Evolutionary conservation across 2,329 filamentous ascomycete species (phyloP).

Genomic region (Penicillium sp.): DNA sequence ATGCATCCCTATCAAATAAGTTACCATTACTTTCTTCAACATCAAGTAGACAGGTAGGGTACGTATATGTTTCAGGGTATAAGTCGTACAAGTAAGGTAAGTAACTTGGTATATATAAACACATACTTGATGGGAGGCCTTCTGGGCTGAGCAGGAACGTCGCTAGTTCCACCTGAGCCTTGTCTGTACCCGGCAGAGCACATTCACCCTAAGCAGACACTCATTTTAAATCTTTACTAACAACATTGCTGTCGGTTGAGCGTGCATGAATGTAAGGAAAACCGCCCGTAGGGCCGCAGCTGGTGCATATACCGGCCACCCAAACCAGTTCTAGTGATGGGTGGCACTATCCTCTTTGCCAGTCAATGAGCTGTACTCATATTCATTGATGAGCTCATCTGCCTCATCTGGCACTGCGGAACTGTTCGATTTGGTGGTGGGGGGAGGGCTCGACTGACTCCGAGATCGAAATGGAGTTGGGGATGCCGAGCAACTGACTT

Average conservation of each 20-base stretch:
- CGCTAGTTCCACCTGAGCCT: not conserved
- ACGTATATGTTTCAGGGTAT: not conserved
- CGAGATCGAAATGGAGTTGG: too few species aligned
- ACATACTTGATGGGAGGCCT: not conserved
- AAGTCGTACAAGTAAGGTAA: not conserved
- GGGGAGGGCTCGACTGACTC: too few species aligned
- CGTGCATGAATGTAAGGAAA: not conserved
- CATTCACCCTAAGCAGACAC: not conserved
- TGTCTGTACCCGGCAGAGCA: not conserved
- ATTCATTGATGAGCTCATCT: too few species aligned
- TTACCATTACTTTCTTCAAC: not conserved
- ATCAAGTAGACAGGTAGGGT: not conserved
- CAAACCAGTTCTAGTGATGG: too few species aligned
- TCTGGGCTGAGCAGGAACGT: too few species aligned
- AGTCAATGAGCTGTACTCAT: too few species aligned
- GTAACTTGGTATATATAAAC: not conserved
- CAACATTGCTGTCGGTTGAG: not conserved
- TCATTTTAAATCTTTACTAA: not conserved
- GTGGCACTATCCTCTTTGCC: too few species aligned
- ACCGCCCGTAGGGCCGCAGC: too few species aligned
- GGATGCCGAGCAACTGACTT: too few species aligned
- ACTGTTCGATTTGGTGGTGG: too few species aligned
- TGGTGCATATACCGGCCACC: too few species aligned
- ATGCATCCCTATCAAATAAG: not conserved
- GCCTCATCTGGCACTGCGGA: too few species aligned